Evolutionary conservation across 208 protist genomes (phyloP), one percentile per base, ranked within the genome.

Genomic region (Trypanosoma avium): DNA sequence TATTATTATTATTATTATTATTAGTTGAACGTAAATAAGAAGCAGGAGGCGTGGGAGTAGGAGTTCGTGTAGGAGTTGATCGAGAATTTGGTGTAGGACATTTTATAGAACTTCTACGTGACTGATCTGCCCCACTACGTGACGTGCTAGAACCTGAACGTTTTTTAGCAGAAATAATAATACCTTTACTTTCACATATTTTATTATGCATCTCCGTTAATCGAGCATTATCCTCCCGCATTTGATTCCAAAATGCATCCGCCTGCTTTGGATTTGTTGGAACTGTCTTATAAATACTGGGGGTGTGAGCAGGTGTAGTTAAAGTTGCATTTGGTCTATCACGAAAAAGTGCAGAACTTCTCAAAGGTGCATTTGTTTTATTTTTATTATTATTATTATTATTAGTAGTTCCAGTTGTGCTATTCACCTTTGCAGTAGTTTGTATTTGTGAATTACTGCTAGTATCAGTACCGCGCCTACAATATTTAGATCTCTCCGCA

Each of bases 201-300:
- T 38, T 49, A 13, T 66, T 42, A 26, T 72, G 67, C 30, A 47
- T 42, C 22, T 59, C 48, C 2, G 49, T 29, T 10, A 30, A 22
- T 21, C 21, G 30, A 2, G 32, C 50, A 17, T 65, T 58, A 10
- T 55, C 50, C 38, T 60, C 58, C 19, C 42, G 13, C 67, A 65
- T 72, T 17, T 30, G 48, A n/a, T 4, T 54, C 58, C 58, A 60
- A 15, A 64, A 66, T 40, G 27, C 32, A 10, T 59, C 49, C 21
- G 38, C 49, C 50, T 59, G 38, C 24, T 64, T 55, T 30, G 67
- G 50, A 33, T 56, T 58, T 3, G 8, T 38, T 2, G 67, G 58
- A 8, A 50, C 58, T 9, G 48, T 1, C 21, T 2, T 27, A 24
- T 48, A 54, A 19, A 46, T 19, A 17, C 22, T 30, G 24, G 22